Percentiles rank a stretch among this genome's conserved stretches.
phyloP scores from a whole-genome alignment of 352 stramenopile species.

The Saprolegnia parasitica region DNA sequence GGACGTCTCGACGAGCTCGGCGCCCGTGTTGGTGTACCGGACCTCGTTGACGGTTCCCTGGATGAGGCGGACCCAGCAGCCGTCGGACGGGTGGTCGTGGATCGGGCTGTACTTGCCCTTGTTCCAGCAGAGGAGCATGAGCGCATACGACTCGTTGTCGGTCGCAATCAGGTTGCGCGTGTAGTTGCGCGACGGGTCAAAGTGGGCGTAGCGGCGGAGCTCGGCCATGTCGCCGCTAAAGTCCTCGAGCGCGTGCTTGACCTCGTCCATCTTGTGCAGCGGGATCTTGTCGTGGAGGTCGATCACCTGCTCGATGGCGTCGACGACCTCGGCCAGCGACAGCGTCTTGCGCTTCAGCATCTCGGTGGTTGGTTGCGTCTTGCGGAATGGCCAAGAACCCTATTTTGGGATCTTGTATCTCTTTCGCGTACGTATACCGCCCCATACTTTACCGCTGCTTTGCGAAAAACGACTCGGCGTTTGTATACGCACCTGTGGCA shows the following conservation, averaged over 20 bases:
- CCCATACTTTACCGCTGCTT: too few relatives aligned
- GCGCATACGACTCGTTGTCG: conserved; percentile 89
- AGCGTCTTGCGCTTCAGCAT: conserved; percentile 26
- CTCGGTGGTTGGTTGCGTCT: not conserved
- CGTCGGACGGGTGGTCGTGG: conserved; percentile 91
- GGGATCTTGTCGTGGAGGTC: conserved; percentile 35
- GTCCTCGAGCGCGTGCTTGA: conserved; percentile 17
- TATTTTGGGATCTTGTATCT: too few relatives aligned
- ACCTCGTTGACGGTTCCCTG: conserved; percentile 86
- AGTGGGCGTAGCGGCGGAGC: conserved; percentile 72
- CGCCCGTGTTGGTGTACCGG: conserved; percentile 54
- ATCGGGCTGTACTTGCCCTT: conserved; percentile 84
- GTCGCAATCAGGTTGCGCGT: conserved; percentile 92
- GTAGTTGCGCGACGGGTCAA: conserved; percentile 84
- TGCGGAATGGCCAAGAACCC: not conserved
- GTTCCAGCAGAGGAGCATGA: conserved; percentile 94
- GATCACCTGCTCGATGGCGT: conserved; percentile 40
- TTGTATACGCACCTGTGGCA: too few relatives aligned
- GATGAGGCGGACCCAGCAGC: conserved; percentile 88
- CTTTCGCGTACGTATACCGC: too few relatives aligned
- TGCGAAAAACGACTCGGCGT: too few relatives aligned
- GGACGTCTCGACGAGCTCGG: conserved; percentile 50
- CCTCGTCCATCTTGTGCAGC: conserved; percentile 39
- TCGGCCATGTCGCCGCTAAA: conserved; percentile 47
- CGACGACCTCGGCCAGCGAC: conserved; percentile 41